phyloP scores from a whole-genome alignment of 1,284 basidiomycete species.

The Phellopilus nigrolimitatus region DNA sequence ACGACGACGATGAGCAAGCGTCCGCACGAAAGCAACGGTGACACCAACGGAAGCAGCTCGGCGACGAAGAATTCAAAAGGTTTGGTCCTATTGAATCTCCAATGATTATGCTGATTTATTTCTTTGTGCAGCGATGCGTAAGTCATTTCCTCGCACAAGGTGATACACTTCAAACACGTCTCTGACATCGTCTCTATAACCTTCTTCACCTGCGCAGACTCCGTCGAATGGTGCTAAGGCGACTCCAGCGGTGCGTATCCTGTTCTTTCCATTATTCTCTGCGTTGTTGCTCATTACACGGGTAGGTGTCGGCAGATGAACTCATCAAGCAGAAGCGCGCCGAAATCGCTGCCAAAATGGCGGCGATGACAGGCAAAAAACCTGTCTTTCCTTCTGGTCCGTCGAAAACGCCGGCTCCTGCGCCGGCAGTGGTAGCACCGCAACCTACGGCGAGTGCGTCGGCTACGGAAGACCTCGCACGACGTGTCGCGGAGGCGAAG shows the following conservation, averaged over 20 bases:
- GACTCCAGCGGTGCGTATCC: conserved; percentile 37
- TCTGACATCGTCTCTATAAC: conserved; percentile 69
- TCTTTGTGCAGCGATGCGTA: conserved; percentile 53
- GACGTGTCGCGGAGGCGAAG: conserved; percentile 74
- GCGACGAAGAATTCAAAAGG: conserved; percentile 69
- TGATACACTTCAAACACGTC: conserved; percentile 52
- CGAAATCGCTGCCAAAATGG: conserved; percentile 80
- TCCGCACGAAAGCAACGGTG: conserved; percentile 29
- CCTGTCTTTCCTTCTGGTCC: conserved; percentile 30
- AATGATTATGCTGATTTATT: conserved; percentile 21
- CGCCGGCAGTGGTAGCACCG: conserved; percentile 28
- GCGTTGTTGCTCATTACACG: conserved; percentile 13
- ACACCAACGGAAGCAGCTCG: no score
- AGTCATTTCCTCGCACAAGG: conserved; percentile 57
- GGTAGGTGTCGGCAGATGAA: conserved; percentile 46
- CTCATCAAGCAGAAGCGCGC: conserved; percentile 78
- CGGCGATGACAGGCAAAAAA: conserved; percentile 60
- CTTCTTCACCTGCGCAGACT: conserved; percentile 49
- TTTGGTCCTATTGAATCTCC: conserved; percentile 30
- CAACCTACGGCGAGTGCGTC: conserved; percentile 34
- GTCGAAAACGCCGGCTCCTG: conserved; percentile 34
- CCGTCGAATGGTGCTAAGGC: conserved; percentile 41
- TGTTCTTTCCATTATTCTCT: conserved; percentile 12
- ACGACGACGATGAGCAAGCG: conserved; percentile 19
- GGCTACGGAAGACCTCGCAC: conserved; percentile 59